phyloP scores from a whole-genome alignment of 2,329 filamentous ascomycete genomes.

The Phyllosticta capitalensis region DNA sequence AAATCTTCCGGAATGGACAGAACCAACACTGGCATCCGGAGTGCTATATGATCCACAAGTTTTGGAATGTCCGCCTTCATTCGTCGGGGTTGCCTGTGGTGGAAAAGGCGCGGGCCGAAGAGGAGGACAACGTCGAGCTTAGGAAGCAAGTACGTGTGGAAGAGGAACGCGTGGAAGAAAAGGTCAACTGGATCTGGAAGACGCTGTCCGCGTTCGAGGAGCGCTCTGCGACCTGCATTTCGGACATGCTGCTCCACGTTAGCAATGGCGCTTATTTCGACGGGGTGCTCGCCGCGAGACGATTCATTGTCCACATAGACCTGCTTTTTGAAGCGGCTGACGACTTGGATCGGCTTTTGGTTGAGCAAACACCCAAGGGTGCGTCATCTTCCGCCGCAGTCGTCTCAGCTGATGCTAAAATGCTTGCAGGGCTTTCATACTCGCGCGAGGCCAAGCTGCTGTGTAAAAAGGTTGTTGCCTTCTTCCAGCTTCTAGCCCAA shows the following conservation, averaged over 20 bases:
- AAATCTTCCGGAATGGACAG: conserved; percentile 94
- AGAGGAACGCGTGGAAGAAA: conserved; percentile 94
- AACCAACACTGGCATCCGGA: conserved; percentile 99
- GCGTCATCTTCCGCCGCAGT: conserved; percentile 22
- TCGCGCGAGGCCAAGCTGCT: conserved; percentile 93
- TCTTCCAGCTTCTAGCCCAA: conserved; percentile 90
- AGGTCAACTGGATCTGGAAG: conserved; percentile 97
- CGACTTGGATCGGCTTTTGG: conserved; percentile 66
- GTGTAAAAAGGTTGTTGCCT: conserved; percentile 99
- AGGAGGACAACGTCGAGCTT: conserved; percentile 55
- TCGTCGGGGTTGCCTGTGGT: conserved; percentile 31
- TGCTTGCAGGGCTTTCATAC: conserved; percentile 67
- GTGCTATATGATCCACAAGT: conserved; percentile 99
- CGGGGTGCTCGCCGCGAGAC: conserved; percentile 86
- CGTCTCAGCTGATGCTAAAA: conserved; percentile 13
- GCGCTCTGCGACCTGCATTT: conserved; percentile 94
- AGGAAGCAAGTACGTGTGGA: conserved; percentile 69
- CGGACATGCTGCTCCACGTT: conserved; percentile 96
- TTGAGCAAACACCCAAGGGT: conserved; percentile 65
- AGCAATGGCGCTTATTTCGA: conserved; percentile 96
- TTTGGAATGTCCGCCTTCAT: conserved; percentile 88
- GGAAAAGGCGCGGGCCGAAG: conserved; percentile 30
- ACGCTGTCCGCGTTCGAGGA: conserved; percentile 95
- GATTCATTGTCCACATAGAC: conserved; percentile 93
- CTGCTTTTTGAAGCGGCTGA: conserved; percentile 85